Percentiles rank a stretch among this genome's conserved stretches.
These are phyloP conservation scores for Chloromonas sp. DNA, from an alignment of 163 green algal genomes.

Conservation along the genomic window DNA sequence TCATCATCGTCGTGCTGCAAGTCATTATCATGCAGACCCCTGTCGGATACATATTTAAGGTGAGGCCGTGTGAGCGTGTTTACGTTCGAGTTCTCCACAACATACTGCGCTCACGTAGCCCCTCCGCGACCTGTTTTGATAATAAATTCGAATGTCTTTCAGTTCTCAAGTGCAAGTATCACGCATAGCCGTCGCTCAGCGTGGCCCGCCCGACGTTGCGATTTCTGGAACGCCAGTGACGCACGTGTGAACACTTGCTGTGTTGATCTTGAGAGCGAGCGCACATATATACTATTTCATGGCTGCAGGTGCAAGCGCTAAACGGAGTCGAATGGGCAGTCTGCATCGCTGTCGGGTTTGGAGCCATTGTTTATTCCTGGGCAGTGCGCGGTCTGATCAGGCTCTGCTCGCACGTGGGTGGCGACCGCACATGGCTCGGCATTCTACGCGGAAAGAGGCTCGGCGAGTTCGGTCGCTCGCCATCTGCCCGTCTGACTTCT, in stretches of 20 bases:
- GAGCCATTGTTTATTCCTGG: neutral
- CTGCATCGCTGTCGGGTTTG: neutral
- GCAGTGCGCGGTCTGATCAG: neutral
- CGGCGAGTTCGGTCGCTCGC: neutral
- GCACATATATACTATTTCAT: no score
- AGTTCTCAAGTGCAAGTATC: no score
- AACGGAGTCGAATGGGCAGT: neutral
- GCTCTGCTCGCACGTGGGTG: neutral
- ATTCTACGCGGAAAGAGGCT: neutral
- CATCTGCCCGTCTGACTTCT: neutral
- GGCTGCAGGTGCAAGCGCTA: neutral
- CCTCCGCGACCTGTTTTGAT: no score
- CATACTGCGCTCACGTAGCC: neutral
- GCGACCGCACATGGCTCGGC: neutral
- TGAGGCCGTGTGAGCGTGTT: slow-evolving; percentile 1
- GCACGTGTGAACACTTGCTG: no score
- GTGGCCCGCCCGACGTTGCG: no score
- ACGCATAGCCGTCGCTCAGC: no score
- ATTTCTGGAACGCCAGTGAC: no score
- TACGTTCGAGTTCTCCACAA: neutral
- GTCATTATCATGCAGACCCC: slow-evolving; percentile 49
- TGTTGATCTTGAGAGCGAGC: no score
- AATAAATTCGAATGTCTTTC: no score
- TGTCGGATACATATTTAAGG: slow-evolving; percentile 42
- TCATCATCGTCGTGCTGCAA: slow-evolving; percentile 57